Base-by-base conservation (phyloP, 2,329 filamentous ascomycete species). In the Coniochaeta pulveracea region DNA sequence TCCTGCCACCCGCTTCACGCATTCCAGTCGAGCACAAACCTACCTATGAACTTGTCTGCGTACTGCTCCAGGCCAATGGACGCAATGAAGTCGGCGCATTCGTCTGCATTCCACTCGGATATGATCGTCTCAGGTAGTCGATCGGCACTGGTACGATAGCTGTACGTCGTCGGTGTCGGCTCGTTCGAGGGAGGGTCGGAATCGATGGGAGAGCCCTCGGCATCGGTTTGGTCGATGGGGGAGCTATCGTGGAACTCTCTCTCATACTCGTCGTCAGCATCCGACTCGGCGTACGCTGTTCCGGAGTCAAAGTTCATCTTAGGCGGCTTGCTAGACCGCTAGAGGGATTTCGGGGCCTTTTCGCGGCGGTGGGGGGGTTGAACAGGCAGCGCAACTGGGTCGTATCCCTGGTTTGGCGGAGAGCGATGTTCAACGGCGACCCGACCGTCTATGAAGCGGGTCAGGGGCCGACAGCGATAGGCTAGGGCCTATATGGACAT, bases 21-120 rank as follows among this genome's bases (percentile, higher is more conserved):
- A 19, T 11, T 10, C 10, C 19, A 16, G 17, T 19, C 43, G 25
- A 19, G 28, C 9, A 29, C 28, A 8, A n/a, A 68, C 78, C 49
- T 63, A 93, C 86, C 85, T 57, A 91, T 65, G 54, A 94, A 93
- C 15, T 68, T 68, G 49, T 86, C 78, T 37, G 81, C 77, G 59
- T 94, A 94, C 54, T 93, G 84, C 43, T 75, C 68, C 47, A 94
- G 61, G 21, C 85, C 85, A 47, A 94, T 72, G 40, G 76, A 77
- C 36, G 76, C 71, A 45, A 95, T 73, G 51, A 93, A 96, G 48
- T 93, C 85, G 43, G 85, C 85, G 58, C 84, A 88, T 59, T 96
- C 85, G 38, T 93, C 85, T 11, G 76, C 79, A 2, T 78, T 79
- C 83, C 83, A 91, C 47, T 85, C 78, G 19, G 76, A 76, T 45